Evolutionary conservation across 2,329 filamentous ascomycete species (phyloP).

Genomic region (Fusarium fujikuroi): DNA sequence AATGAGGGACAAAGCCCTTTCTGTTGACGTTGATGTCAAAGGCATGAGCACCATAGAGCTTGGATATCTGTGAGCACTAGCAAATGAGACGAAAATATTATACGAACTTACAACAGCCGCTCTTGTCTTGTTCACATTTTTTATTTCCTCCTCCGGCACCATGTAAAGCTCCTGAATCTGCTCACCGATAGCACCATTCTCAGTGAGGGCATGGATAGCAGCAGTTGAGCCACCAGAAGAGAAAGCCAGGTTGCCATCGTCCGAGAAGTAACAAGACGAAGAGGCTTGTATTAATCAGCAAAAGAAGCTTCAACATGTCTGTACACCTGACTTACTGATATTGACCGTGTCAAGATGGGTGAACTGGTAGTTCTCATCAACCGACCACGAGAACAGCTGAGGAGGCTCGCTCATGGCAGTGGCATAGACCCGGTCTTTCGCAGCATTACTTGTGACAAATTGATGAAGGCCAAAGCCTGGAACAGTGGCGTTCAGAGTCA

Average conservation of each 20-base stretch:
- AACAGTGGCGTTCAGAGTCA: not conserved
- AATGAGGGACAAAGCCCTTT: conserved; percentile 5
- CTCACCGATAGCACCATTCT: not conserved
- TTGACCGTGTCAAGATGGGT: conserved; percentile 2
- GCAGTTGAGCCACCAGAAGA: conserved; percentile 8
- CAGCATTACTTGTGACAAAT: not conserved
- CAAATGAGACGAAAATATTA: accelerated
- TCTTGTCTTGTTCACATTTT: conserved; percentile 3
- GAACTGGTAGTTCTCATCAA: conserved; percentile 1
- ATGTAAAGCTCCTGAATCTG: not conserved
- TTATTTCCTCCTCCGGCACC: not conserved
- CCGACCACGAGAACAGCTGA: conserved; percentile 3
- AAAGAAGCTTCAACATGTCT: accelerated
- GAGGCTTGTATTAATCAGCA: not conserved
- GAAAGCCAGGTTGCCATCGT: not conserved
- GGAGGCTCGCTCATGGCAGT: conserved; percentile 3
- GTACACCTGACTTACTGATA: not conserved
- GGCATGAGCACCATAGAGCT: conserved; percentile 6
- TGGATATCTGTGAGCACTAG: not conserved
- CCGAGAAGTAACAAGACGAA: conserved; percentile 3
- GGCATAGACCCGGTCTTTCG: not conserved
- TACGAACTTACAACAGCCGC: not conserved
- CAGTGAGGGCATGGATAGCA: not conserved
- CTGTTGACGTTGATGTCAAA: conserved; percentile 4
- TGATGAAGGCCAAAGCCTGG: conserved; percentile 2